Percentiles rank a stretch among this genome's conserved stretches.
Conservation (phyloP, 805 yeast species). For the Wickerhamiella kurtzmanii region DNA sequence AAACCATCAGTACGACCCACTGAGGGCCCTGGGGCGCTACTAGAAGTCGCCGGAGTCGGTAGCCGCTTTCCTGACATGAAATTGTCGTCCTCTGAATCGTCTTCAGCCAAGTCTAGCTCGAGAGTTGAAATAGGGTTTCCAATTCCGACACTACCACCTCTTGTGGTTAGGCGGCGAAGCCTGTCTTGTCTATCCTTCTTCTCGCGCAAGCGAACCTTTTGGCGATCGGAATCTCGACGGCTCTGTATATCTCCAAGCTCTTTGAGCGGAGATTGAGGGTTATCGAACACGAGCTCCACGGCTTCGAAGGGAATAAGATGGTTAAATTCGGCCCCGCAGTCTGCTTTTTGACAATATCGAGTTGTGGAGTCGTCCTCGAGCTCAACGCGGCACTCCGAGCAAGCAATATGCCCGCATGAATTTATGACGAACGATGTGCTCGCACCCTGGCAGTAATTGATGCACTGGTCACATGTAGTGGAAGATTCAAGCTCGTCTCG, state of each 20-base stretch:
- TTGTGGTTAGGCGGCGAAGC: not conserved
- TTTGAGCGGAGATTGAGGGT: not conserved
- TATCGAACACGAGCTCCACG: not conserved
- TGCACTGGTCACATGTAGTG: not conserved
- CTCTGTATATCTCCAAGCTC: not conserved
- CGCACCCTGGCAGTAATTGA: not conserved
- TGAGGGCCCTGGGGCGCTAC: no score
- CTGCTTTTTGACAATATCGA: not conserved
- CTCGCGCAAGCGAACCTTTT: not conserved
- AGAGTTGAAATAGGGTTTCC: no score
- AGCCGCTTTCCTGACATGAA: no score
- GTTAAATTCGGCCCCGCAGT: not conserved
- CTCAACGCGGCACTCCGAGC: slow-evolving; percentile 18
- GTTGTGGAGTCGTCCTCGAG: slow-evolving; percentile 8
- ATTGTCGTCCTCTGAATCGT: not conserved
- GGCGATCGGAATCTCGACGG: not conserved
- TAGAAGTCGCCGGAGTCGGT: no score
- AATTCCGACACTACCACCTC: no score
- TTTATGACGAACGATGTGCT: slow-evolving; percentile 4
- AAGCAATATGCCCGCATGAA: slow-evolving; percentile 15
- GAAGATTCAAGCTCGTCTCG: not conserved
- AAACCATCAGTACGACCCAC: no score
- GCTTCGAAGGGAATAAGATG: not conserved
- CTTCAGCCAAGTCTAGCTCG: not conserved
- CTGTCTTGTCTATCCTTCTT: not conserved